A percentile compares a stretch with the other conserved stretches of the same genome.
phyloP scores from a whole-genome alignment of 2,329 filamentous ascomycete genomes.

The Exophiala phaeomuriformis region DNA sequence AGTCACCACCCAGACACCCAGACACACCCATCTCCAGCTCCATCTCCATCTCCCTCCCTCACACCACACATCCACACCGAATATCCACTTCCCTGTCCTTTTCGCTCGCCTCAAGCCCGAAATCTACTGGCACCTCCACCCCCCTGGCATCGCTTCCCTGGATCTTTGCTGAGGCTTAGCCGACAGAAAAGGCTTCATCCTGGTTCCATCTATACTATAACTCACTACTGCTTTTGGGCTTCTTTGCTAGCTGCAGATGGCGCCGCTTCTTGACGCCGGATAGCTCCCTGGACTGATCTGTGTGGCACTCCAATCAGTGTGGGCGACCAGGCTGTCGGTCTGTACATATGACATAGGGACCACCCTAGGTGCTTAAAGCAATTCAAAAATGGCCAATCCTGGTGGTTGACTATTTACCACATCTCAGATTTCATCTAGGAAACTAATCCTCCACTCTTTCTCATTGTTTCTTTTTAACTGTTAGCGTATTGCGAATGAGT shows the following conservation, averaged over 20 bases:
- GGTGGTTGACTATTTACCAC: background rate
- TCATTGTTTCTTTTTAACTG: background rate
- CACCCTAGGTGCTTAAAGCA: background rate
- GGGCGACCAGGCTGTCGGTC: slow-evolving; percentile 7
- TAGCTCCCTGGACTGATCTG: background rate
- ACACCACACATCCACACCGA: background rate
- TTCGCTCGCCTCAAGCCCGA: background rate
- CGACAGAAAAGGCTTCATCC: background rate
- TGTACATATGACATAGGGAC: background rate
- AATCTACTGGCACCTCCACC: background rate
- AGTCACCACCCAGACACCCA: background rate
- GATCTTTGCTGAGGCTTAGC: background rate
- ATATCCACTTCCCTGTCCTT: background rate
- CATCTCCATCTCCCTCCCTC: background rate
- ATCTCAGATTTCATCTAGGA: background rate
- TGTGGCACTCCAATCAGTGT: slow-evolving; percentile 11
- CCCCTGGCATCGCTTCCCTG: background rate
- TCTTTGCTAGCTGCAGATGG: background rate
- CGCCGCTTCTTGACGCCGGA: background rate
- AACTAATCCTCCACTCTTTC: slow-evolving; percentile 1
- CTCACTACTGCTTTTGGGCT: background rate
- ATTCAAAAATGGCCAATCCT: background rate
- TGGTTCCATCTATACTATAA: background rate
- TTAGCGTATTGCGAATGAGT: slow-evolving; percentile 6
- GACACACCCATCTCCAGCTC: background rate